A percentile compares a stretch with the other conserved stretches of the same genome.
Evolutionary conservation across 768 basidiomycete species (phyloP).

Genomic region (Megacollybia marginata): DNA sequence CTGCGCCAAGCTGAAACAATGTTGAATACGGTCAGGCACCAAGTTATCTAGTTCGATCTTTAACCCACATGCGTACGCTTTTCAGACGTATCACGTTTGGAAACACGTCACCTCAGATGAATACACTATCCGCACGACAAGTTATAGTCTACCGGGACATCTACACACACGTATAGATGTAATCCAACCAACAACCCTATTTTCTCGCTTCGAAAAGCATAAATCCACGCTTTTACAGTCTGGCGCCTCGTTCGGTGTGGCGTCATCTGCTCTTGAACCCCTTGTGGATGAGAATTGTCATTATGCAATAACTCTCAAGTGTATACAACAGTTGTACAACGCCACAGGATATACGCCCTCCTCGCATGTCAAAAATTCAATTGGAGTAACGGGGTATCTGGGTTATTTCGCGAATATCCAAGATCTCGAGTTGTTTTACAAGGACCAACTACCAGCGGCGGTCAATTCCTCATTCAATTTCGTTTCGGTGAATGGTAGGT

Average conservation of each 20-base stretch:
- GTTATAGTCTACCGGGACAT: constrained; percentile 37
- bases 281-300: constrained; percentile 21
- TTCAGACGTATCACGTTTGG: too few species aligned
- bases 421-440: constrained; percentile 25
- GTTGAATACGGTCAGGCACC: constrained; percentile 23
- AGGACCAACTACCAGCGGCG: constrained; percentile 17
- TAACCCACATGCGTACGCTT: too few species aligned
- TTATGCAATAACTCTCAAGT: constrained; percentile 20
- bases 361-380: constrained; percentile 20
- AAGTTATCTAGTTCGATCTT: background rate
- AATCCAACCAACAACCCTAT: constrained; percentile 39
- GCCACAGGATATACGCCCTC: constrained; percentile 20
- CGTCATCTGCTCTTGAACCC: constrained; percentile 15
- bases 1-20: constrained; percentile 37
- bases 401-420: constrained; percentile 21
- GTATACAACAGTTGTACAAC: constrained; percentile 27
- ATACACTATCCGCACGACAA: constrained; percentile 31
- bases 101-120: constrained; percentile 25
- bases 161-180: constrained; percentile 38
- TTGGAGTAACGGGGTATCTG: constrained; percentile 24
- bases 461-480: constrained; percentile 14
- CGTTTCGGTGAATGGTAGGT: background rate
- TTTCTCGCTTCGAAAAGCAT: constrained; percentile 27
- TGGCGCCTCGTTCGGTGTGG: background rate
- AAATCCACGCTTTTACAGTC: constrained; percentile 7